These are phyloP conservation scores for Boletus bicolor DNA, from an alignment of 768 basidiomycete genomes.

Conservation along the genomic window DNA sequence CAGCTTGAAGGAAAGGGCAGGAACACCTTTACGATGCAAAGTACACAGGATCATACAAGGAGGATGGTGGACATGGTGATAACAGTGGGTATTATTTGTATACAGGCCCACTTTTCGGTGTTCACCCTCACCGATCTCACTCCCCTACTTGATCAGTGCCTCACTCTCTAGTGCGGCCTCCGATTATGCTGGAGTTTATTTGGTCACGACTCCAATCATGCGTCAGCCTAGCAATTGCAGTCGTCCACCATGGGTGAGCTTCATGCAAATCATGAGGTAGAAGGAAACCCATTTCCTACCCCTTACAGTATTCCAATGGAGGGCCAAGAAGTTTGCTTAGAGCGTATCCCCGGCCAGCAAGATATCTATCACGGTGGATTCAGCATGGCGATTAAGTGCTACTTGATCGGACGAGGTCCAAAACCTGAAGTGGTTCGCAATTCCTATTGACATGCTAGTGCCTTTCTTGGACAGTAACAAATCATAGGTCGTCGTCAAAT, in stretches of 20 bases:
- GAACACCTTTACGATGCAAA: not conserved
- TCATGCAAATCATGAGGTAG: not conserved
- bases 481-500: conserved; percentile 11
- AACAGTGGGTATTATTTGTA: too few relatives aligned
- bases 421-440: conserved; percentile 12
- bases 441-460: not conserved
- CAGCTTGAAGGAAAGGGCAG: not conserved
- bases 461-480: not conserved
- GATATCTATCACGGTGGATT: conserved; percentile 12
- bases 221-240: not conserved
- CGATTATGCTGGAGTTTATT: not conserved
- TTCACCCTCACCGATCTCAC: not conserved
- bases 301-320: not conserved
- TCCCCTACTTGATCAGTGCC: not conserved
- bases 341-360: conserved; percentile 8
- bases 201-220: not conserved
- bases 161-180: not conserved
- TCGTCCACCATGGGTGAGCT: not conserved
- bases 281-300: not conserved
- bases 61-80: too few relatives aligned
- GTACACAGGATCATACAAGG: not conserved
- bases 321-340: not conserved
- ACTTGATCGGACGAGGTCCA: not conserved
- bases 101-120: not conserved
- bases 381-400: conserved; percentile 1